Conservation (phyloP, 306 rosid genomes). For the Citrullus colocynthis region DNA sequence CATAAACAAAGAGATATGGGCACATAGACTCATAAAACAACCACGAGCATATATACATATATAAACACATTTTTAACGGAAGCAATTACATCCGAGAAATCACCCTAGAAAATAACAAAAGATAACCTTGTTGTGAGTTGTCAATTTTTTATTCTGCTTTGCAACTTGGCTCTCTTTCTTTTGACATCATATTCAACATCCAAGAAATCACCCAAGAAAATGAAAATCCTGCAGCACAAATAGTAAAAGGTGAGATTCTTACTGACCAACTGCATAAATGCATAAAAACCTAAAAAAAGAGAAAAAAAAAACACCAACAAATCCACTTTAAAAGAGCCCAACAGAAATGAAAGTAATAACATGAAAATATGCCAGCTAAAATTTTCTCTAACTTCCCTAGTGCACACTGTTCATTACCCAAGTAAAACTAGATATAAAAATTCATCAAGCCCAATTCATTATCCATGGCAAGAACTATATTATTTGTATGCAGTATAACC, state of each 20-base stretch:
- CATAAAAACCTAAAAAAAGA: background rate
- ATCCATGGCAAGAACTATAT: background rate
- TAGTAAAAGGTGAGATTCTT: background rate
- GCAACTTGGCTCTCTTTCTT: slow-evolving; percentile 34
- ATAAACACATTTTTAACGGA: too few species aligned
- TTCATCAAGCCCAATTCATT: background rate
- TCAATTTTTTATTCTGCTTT: background rate
- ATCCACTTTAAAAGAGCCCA: background rate
- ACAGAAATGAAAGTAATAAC: background rate
- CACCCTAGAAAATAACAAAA: background rate
- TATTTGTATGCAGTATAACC: background rate
- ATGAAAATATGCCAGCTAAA: background rate
- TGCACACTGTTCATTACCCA: background rate
- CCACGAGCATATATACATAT: too few species aligned
- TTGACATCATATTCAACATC: slow-evolving; percentile 36
- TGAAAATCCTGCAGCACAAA: background rate
- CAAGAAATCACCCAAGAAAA: slow-evolving; percentile 54
- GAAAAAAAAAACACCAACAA: background rate
- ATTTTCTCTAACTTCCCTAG: background rate
- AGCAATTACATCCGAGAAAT: too few species aligned
- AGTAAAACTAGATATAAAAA: background rate
- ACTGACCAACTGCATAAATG: background rate
- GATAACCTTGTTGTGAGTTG: slow-evolving; percentile 15
- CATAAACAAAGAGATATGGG: too few species aligned
- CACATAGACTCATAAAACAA: too few species aligned